Conservation (phyloP, 352 stramenopile species). For the Phytopythium litorale region DNA sequence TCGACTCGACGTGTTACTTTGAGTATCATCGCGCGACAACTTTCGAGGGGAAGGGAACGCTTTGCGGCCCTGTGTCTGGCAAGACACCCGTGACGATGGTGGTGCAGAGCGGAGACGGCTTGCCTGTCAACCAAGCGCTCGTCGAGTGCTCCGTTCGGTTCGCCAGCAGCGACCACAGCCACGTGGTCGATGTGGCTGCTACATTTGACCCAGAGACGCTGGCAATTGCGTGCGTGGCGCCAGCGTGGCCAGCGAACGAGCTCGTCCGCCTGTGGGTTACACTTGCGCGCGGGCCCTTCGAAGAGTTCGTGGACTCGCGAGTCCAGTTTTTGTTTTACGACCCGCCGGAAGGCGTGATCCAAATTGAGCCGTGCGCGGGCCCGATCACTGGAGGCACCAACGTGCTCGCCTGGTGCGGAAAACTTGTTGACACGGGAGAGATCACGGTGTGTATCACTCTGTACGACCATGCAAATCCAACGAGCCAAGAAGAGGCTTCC, state of each 20-base stretch:
- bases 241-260: slow-evolving; percentile 55
- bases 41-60: slow-evolving; percentile 34
- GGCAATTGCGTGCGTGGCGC: slow-evolving; percentile 34
- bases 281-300: slow-evolving; percentile 12
- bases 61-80: slow-evolving; percentile 57
- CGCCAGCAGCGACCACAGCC: slow-evolving; percentile 23
- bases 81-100: slow-evolving; percentile 45
- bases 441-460: slow-evolving; percentile 50
- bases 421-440: slow-evolving; percentile 64
- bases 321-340: slow-evolving; percentile 76
- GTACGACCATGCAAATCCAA: not conserved
- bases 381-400: slow-evolving; percentile 49
- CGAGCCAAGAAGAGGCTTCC: not conserved
- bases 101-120: slow-evolving; percentile 29
- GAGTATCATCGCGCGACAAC: slow-evolving; percentile 55
- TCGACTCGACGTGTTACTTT: slow-evolving; percentile 58
- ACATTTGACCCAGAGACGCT: slow-evolving; percentile 30
- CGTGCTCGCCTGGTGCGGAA: slow-evolving; percentile 51
- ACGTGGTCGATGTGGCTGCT: slow-evolving; percentile 27
- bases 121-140: slow-evolving; percentile 36
- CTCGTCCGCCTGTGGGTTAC: slow-evolving; percentile 40
- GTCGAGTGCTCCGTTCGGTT: slow-evolving; percentile 49
- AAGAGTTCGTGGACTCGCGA: slow-evolving; percentile 37
- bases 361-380: slow-evolving; percentile 50
- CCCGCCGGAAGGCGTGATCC: slow-evolving; percentile 56